phyloP scores from a whole-genome alignment of 805 yeast species.

The Ogataea ramenticola region DNA sequence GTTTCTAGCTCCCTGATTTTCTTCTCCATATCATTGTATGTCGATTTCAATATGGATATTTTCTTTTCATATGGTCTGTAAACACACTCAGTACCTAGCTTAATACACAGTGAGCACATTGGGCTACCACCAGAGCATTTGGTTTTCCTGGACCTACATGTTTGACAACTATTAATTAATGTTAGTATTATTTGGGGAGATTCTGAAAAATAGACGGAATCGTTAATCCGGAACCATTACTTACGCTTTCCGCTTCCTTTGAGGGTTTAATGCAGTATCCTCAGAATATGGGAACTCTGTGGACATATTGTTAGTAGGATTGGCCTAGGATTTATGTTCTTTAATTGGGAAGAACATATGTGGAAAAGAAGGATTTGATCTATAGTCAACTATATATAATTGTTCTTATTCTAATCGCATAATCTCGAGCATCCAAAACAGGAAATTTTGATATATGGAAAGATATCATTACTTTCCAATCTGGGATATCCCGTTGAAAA shows the following conservation, averaged over 20 bases:
- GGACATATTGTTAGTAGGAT: background rate
- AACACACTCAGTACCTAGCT: conserved; percentile 8
- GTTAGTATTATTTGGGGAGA: background rate
- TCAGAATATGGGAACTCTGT: background rate
- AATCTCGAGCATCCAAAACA: background rate
- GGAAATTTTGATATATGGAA: background rate
- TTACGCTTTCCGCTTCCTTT: background rate
- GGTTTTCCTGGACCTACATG: conserved; percentile 15
- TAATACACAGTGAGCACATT: conserved; percentile 12
- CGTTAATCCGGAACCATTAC: background rate
- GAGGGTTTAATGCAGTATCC: background rate
- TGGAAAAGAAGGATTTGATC: no score
- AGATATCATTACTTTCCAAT: background rate
- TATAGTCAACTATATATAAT: no score
- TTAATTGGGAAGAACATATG: background rate
- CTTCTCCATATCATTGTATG: conserved; percentile 13
- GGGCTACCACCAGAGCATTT: conserved; percentile 21
- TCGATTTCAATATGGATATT: conserved; percentile 13
- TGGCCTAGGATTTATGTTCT: no score
- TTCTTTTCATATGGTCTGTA: conserved; percentile 17
- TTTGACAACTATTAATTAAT: conserved; percentile 9
- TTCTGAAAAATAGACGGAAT: background rate
- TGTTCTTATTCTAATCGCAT: no score
- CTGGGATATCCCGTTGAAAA: no score
- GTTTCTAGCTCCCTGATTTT: conserved; percentile 3